phyloP scores from a whole-genome alignment of 257 asterid species.

The Ligustrum vulgare region DNA sequence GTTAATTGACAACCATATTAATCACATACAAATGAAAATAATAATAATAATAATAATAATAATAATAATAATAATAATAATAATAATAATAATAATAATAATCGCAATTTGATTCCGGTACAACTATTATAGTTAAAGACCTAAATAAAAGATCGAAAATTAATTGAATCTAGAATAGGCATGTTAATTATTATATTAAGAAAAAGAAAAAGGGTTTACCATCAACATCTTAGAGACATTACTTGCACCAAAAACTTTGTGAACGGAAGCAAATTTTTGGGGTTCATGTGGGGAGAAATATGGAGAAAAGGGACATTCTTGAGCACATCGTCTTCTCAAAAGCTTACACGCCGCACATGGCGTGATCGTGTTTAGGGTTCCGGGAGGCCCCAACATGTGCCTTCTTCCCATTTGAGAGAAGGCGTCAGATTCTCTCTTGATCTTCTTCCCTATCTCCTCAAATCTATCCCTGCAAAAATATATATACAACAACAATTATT shows the following conservation, averaged over 20 bases:
- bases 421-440: constrained; percentile 68
- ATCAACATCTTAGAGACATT: constrained; percentile 91
- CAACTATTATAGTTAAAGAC: background rate
- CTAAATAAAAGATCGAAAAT: background rate
- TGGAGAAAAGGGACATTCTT: constrained; percentile 90
- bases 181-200: background rate
- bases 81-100: background rate
- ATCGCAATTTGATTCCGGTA: background rate
- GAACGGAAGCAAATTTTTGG: constrained; percentile 83
- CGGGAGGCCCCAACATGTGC: constrained; percentile 36
- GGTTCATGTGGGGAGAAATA: constrained; percentile 87
- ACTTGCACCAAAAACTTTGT: constrained; percentile 89
- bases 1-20: background rate
- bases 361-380: constrained; percentile 59
- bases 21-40: background rate
- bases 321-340: constrained; percentile 78
- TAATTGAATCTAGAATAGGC: background rate
- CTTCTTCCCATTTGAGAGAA: constrained; percentile 41
- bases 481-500: background rate
- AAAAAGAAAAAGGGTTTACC: constrained; percentile 39
- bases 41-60: background rate
- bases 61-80: too few relatives aligned
- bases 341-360: constrained; percentile 97
- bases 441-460: constrained; percentile 82
- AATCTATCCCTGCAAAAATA: constrained; percentile 55